Base-by-base conservation (phyloP, 2,329 filamentous ascomycete species). In the Colletotrichum sp. region DNA sequence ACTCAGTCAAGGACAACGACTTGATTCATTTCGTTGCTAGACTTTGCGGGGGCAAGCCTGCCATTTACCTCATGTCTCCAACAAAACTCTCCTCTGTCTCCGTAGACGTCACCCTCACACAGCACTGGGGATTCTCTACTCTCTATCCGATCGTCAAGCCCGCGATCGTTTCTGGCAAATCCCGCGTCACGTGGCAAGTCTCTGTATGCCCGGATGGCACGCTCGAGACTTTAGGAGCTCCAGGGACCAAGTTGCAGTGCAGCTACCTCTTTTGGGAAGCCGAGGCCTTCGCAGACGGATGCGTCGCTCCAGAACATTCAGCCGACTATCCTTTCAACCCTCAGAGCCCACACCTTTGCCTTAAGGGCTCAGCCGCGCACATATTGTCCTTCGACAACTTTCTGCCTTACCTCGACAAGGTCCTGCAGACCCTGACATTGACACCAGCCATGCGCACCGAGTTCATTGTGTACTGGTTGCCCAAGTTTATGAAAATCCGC, bases 391-490 rank as follows among this genome's bases (percentile, higher is more conserved):
- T 74, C 48, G 43, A 32, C 24, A 24, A 71, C 15, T 59, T 76
- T 52, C 18, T 78, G 13, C 32, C 36, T 36, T 75, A 73, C 24
- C 67, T 78, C n/a, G 71, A 78, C 7, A 18, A 16, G 6, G 36
- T 65, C 18, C 73, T 78, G 5, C n/a, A 43, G 15, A n/a, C 55
- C 21, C 63, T 77, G 4, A 55, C 34, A 13, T 64, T 79, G n/a
- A 75, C 68, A 7, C 32, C 72, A 3, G 68, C 69, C 5, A 78
- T 78, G 78, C 65, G 71, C 6, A 72, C 76, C 39, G 75, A 77
- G 13, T 78, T 79, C 64, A 68, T 77, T 26, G 59, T 77, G 2
- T 67, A 71, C 61, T 79, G 77, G 78, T 43, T 77, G 5, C 77
- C 73, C 15, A 52, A 72, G 16, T 74, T 78, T 16, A 57, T 39